These are phyloP conservation scores for Trichoderma sp. DNA, from an alignment of 2,329 filamentous ascomycete genomes.

Conservation along the genomic window DNA sequence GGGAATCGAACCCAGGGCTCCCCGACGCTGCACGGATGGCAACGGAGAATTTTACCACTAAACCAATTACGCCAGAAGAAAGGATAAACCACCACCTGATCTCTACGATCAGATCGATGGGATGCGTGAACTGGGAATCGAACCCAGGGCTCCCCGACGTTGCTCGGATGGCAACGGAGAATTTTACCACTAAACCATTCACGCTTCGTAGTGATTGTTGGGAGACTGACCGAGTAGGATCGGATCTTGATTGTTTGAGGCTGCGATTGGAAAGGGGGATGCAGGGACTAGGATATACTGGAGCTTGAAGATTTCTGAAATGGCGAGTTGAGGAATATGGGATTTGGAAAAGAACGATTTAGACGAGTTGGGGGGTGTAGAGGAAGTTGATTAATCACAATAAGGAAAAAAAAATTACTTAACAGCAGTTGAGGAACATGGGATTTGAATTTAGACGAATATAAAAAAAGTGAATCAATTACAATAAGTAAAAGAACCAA, in stretches of 20 bases:
- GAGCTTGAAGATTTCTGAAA: not conserved
- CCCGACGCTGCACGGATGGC: slow-evolving; percentile 31
- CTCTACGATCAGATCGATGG: no score
- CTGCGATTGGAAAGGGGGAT: not conserved
- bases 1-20: slow-evolving; percentile 36
- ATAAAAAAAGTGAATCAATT: no score
- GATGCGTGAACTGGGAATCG: slow-evolving; percentile 24
- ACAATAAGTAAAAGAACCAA: no score
- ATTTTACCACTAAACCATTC: slow-evolving; percentile 25
- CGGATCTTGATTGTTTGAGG: not conserved
- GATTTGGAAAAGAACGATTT: not conserved
- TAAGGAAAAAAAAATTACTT: no score
- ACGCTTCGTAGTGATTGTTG: slow-evolving; percentile 12
- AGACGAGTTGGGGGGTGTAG: no score
- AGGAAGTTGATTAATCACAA: no score
- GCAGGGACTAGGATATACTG: not conserved
- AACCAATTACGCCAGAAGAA: slow-evolving; percentile 26
- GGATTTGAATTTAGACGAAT: no score
- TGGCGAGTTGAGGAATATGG: not conserved
- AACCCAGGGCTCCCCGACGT: slow-evolving; percentile 22
- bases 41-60: slow-evolving; percentile 34
- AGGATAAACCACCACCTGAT: no score
- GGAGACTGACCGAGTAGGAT: not conserved
- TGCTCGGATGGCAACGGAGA: slow-evolving; percentile 23
- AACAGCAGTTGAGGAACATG: no score